These are phyloP conservation scores for Saccharomycopsis oosterbeekiorum DNA, from an alignment of 805 yeast genomes.

Conservation along the genomic window DNA sequence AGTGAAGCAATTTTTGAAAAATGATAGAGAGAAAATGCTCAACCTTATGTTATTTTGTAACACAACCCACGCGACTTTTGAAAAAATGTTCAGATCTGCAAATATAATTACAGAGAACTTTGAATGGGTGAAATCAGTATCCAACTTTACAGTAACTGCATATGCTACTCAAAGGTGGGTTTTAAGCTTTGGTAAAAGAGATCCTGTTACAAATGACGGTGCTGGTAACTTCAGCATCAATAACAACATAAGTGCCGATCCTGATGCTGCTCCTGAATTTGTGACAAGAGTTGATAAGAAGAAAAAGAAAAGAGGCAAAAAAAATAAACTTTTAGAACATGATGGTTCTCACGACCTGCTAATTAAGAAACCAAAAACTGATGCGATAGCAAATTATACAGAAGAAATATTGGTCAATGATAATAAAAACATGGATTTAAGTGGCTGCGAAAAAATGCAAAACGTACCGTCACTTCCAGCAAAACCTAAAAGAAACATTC, in stretches of 20 bases:
- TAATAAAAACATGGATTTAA: neutral
- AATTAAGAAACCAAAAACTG: neutral
- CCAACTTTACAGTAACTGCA: neutral
- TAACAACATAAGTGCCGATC: neutral
- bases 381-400: neutral
- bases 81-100: neutral
- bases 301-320: neutral
- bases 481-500: neutral
- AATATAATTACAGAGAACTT: neutral
- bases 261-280: neutral
- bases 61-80: neutral
- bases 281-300: neutral
- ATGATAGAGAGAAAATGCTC: neutral
- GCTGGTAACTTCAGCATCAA: no score
- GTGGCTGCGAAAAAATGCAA: neutral
- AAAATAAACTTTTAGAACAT: neutral
- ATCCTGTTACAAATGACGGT: neutral
- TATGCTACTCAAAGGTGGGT: neutral
- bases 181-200: neutral
- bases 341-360: neutral
- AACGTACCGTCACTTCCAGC: neutral
- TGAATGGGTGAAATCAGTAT: neutral
- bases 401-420: neutral
- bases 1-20: neutral
- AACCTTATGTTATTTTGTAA: neutral